Evolutionary conservation across 148 eudicot species (phyloP).

Genomic region (Euryodendron excelsum): DNA sequence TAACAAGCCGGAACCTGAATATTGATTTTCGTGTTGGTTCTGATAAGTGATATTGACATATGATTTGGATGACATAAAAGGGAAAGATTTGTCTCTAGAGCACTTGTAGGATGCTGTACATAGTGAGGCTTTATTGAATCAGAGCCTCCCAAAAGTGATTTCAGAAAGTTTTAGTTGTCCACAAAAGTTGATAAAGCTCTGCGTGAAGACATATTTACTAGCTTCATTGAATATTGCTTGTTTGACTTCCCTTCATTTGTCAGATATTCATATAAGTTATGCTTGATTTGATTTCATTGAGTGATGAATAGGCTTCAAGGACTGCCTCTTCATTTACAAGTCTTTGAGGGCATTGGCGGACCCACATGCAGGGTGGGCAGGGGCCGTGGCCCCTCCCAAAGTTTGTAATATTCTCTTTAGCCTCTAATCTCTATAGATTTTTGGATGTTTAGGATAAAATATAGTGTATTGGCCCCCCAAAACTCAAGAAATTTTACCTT

Average conservation of each 20-base stretch:
- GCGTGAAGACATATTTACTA: no score
- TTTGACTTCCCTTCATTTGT: not conserved
- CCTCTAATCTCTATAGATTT: no score
- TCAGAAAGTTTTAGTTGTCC: no score
- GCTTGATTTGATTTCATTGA: constrained; percentile 1
- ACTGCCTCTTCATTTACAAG: not conserved
- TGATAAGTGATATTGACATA: not conserved
- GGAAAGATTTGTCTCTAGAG: not conserved
- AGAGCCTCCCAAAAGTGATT: not conserved
- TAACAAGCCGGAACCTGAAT: not conserved
- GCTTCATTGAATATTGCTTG: not conserved
- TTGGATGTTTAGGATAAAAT: no score
- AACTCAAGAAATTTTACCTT: no score
- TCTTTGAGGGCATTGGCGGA: not conserved
- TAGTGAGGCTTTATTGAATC: not conserved
- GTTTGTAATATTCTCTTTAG: no score
- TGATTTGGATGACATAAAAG: no score
- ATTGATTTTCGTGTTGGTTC: no score
- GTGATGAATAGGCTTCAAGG: not conserved
- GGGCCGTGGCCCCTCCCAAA: no score
- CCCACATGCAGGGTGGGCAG: no score
- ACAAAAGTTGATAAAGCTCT: no score
- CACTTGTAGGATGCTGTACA: not conserved
- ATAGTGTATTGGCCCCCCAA: no score
- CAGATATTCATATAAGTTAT: not conserved